phyloP scores from a whole-genome alignment of 2,329 filamentous ascomycete species.

The Trichoderma atrobrunneum region DNA sequence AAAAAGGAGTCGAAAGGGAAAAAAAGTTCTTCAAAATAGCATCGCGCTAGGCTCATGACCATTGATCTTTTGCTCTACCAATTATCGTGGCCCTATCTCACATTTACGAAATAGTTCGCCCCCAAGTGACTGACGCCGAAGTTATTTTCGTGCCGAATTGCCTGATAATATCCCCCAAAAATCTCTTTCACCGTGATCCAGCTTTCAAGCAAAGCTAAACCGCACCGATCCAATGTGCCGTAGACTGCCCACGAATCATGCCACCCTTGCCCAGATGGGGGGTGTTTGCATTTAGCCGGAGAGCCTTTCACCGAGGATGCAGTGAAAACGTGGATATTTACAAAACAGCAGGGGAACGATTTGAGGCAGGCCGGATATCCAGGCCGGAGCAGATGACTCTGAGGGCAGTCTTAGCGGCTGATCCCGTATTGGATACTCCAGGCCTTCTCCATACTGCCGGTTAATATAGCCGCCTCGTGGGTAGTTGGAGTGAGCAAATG shows the following conservation, averaged over 20 bases:
- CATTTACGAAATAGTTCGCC: not conserved
- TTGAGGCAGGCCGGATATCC: not conserved
- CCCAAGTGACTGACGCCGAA: not conserved
- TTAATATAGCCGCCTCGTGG: slow-evolving; percentile 18
- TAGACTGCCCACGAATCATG: not conserved
- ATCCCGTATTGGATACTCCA: slow-evolving; percentile 7
- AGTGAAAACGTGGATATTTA: slow-evolving; percentile 13
- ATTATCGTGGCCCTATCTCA: not conserved
- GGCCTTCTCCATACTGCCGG: slow-evolving; percentile 4
- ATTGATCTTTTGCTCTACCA: not conserved
- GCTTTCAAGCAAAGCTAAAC: not conserved
- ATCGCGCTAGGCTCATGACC: not conserved
- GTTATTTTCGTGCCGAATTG: not conserved
- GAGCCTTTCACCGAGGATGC: slow-evolving; percentile 3
- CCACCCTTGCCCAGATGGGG: not conserved
- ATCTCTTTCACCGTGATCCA: not conserved
- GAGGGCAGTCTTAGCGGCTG: not conserved
- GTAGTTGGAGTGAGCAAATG: not conserved
- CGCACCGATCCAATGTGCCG: not conserved
- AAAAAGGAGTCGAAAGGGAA: not conserved
- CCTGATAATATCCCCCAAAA: not conserved
- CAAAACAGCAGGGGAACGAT: not conserved
- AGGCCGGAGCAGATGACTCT: slow-evolving; percentile 13
- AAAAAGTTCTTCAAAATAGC: not conserved
- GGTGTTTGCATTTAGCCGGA: slow-evolving; percentile 12